Conservation (phyloP, 2,329 filamentous ascomycete species). For the Gaeumannomyces sp. region DNA sequence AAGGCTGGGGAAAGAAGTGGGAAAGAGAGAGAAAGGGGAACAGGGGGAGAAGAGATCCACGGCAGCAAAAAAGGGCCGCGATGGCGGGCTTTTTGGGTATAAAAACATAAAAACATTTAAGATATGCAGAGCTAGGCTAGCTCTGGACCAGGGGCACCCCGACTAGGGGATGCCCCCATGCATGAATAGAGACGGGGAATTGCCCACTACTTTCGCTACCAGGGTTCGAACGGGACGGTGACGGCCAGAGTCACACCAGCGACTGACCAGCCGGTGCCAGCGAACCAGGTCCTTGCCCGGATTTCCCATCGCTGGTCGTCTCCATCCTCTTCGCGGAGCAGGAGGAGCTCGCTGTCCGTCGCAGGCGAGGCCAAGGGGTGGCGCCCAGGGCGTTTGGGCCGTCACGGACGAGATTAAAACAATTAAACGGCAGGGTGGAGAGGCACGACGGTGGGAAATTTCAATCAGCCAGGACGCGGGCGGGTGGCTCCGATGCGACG, state of each 20-base stretch:
- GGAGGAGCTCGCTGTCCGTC: neutral
- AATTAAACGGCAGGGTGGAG: neutral
- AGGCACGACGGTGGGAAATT: neutral
- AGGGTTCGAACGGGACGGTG: neutral
- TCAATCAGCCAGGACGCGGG: neutral
- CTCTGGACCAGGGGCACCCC: no score
- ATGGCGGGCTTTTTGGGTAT: neutral
- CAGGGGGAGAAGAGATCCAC: neutral
- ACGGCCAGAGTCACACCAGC: neutral
- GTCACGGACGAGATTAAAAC: neutral
- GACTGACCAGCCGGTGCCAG: neutral
- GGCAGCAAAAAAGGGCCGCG: neutral
- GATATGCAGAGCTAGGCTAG: neutral
- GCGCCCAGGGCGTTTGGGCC: neutral
- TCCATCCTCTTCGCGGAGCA: neutral
- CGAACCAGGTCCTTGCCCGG: neutral
- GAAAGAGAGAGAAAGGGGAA: neutral
- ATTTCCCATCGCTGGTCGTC: neutral
- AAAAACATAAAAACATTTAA: neutral
- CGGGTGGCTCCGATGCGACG: no score
- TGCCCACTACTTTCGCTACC: neutral
- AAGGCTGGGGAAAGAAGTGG: neutral
- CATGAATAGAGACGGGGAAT: neutral
- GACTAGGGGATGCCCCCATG: neutral
- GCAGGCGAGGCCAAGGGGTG: no score